Evolutionary conservation across 139 green algal species (phyloP), one percentile per base, ranked within the genome.

Genomic region (Chlamydomonas incerta): DNA sequence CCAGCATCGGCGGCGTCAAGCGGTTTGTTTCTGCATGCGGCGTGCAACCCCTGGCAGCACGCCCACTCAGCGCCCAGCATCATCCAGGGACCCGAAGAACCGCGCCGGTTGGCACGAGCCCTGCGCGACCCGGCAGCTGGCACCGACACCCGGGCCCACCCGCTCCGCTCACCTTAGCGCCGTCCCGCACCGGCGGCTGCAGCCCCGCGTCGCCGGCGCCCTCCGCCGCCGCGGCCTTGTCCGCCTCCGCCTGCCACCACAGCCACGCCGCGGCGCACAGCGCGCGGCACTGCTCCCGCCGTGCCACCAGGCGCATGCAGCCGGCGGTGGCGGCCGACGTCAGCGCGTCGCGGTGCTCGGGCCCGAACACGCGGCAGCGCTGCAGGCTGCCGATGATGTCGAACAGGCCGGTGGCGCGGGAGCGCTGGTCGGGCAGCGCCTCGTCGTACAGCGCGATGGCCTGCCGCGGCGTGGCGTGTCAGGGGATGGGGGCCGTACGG

Each of bases 401-500:
- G 35, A 96, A 90, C 75, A 99, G 92, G 10, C 88, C 91, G 15
- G 88, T 88, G 52, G 74, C 72, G 66, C 87, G 89, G 0, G 73
- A 57, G 23, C 82, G 87, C 70, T 90, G 89, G 88, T 98, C 96
- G 1, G 93, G 83, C 18, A 99, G 94, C 15, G 87, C 86, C 80
- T 99, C 96, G 88, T 99, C 97, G 87, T 98, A 99, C 68, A 99
- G 66, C 21, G 92, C 85, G 82, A 99, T 97, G 6, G 97, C 96
- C 89, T 97, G 92, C 65, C 89, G n/a, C n/a, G 72, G n/a, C 46
- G 10, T 2, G 35, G 26, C 5, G 23, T 24, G 2, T 24, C 3
- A 24, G 9, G 41, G 26, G 34, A 33, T 8, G 15, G 46, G 28
- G 18, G 46, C 2, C 4, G 5, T 21, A 18, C 47, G 69, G 18